These are phyloP conservation scores for Crucibulum laeve DNA, from an alignment of 768 basidiomycete species.

Conservation along the genomic window DNA sequence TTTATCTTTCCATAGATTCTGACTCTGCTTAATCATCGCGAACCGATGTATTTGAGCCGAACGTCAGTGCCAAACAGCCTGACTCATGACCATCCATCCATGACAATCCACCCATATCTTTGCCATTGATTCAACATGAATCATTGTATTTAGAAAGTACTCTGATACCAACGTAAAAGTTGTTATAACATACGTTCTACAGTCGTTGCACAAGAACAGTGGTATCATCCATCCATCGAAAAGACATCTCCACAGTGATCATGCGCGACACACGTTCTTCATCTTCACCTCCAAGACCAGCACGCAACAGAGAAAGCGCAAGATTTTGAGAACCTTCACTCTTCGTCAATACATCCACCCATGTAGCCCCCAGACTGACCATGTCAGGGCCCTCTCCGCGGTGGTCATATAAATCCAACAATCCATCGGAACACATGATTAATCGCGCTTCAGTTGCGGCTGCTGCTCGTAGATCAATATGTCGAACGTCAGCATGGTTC, in stretches of 20 bases:
- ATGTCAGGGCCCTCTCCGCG: conserved; percentile 21
- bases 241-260: conserved; percentile 43
- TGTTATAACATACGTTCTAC: too few species aligned
- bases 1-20: too few species aligned
- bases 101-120: too few species aligned
- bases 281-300: conserved; percentile 40
- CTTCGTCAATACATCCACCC: conserved; percentile 19
- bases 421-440: conserved; percentile 50
- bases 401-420: conserved; percentile 40
- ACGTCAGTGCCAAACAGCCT: not conserved
- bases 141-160: not conserved
- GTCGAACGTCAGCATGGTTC: conserved; percentile 36
- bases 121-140: not conserved
- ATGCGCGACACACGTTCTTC: conserved; percentile 34
- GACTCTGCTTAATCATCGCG: not conserved
- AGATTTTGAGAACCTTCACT: conserved; percentile 18
- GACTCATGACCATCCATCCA: too few species aligned
- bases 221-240: conserved; percentile 57
- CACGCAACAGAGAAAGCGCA: conserved; percentile 38
- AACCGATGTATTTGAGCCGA: not conserved
- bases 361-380: conserved; percentile 31
- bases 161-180: conserved; percentile 5
- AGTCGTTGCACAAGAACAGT: conserved; percentile 40
- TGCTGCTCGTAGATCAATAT: conserved; percentile 25
- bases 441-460: conserved; percentile 25